phyloP scores from a whole-genome alignment of 176 grass and related monocot species.

The Triticum dicoccoides region DNA sequence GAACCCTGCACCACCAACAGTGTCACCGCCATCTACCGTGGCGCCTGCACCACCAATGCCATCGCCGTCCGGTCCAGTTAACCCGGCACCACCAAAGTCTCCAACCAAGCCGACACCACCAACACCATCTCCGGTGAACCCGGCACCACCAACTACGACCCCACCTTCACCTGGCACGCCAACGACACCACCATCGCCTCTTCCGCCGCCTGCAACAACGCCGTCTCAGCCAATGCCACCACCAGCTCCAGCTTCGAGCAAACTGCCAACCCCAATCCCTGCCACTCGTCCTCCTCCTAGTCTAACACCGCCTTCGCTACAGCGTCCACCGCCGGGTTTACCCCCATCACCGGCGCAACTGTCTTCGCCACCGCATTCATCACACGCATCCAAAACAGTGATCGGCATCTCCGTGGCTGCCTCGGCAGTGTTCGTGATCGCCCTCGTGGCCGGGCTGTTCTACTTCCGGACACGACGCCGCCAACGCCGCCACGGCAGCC shows the following conservation, averaged over 20 bases:
- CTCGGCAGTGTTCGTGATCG: conserved; percentile 15
- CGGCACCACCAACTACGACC: not conserved
- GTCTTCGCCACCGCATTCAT: not conserved
- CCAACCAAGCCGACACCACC: not conserved
- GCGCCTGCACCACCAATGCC: not conserved
- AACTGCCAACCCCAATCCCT: not conserved
- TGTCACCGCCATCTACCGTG: not conserved
- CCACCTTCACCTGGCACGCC: not conserved
- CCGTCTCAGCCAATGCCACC: not conserved
- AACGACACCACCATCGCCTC: not conserved
- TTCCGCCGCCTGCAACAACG: not conserved
- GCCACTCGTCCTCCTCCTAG: not conserved
- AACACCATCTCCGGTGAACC: not conserved
- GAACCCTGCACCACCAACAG: not conserved
- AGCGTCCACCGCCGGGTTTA: not conserved
- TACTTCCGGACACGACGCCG: conserved; percentile 32
- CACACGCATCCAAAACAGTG: not conserved
- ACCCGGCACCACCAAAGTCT: not conserved
- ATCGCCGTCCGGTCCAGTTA: not conserved
- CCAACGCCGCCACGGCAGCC: not conserved
- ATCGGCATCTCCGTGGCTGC: conserved; percentile 34
- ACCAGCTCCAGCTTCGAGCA: not conserved
- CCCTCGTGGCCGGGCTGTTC: conserved; percentile 32
- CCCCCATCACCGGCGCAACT: not conserved
- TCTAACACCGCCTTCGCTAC: not conserved